Base-by-base conservation (phyloP, 768 basidiomycete genomes). In the Pulveroboletus frians region DNA sequence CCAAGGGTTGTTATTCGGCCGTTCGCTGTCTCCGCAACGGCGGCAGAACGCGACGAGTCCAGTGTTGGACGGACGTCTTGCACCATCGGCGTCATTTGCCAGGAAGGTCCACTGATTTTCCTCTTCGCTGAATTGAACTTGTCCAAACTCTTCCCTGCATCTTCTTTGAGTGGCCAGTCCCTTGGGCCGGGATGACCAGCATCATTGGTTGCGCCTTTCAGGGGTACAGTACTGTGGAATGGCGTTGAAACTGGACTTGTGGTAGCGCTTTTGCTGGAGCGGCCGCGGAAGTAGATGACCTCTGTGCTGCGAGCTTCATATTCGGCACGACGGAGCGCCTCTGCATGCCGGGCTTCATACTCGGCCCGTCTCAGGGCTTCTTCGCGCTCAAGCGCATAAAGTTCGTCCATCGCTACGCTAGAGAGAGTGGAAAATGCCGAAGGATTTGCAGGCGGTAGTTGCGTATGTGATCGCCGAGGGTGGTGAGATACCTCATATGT, bases 301-400 rank as follows among this genome's bases (percentile, higher is more conserved):
- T 81, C 79, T 50, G 76, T 71, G 54, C 72, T 77, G 47, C 74
- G 64, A 39, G 73, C 69, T 59, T 82, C 80, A 58, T 76, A 83
- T 59, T 84, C 82, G 5, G 83, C 83, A 37, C 83, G 73, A 21
- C 83, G 73, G 47, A 80, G 75, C 11, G 77, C 78, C 47, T 85
- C 85, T 15, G 86, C 83, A 61, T 84, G 86, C 9, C 80, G 74
- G 9, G 83, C 78, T 64, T 92, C 89, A 68, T 85, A 95, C 63
- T 92, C 87, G n/a, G 89, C 91, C 31, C 92, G 76, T 17, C 92
- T 77, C 29, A 83, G 67, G 3, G 90, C 85, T 66, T 96, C 94
- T 51, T 84, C 78, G 34, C 84, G 84, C 64, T 98, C 94, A 27
- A 98, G 82, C 57, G 85, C 83, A 59, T 88, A 85, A 8, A 98